Percentiles rank a stretch among this genome's conserved stretches.
Conservation (phyloP, 257 asterid genomes). For the Solanum arcanum region DNA sequence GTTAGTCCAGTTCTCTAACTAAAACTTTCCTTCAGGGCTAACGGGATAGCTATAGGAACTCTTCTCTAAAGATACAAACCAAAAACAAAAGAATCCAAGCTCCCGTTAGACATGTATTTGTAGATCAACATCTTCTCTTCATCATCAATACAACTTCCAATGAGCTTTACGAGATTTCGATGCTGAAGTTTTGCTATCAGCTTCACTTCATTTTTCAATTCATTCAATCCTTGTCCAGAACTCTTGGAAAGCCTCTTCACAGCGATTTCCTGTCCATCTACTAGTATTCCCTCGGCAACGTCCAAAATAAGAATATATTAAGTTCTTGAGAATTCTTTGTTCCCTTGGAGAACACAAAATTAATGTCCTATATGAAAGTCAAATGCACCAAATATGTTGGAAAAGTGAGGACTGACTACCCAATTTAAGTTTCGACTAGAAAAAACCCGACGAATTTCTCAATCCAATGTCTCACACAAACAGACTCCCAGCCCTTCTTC, state of each 20-base stretch:
- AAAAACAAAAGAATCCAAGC: constrained; percentile 1
- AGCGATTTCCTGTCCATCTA: constrained; percentile 1
- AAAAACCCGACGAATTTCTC: no score
- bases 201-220: constrained; percentile 2
- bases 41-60: background rate
- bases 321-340: background rate
- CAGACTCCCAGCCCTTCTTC: no score
- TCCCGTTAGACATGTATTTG: background rate
- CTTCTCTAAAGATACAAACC: background rate
- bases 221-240: constrained; percentile 2
- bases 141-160: background rate
- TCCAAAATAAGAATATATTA: background rate
- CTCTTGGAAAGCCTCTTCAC: constrained; percentile 2
- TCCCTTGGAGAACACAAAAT: no score
- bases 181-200: constrained; percentile 6
- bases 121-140: constrained; percentile 8
- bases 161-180: background rate
- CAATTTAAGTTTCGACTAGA: no score
- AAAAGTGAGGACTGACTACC: no score
- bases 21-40: background rate
- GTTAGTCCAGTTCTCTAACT: background rate
- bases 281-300: background rate
- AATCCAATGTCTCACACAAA: no score
- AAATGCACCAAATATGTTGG: no score
- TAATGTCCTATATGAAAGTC: no score